A percentile compares a stretch with the other conserved stretches of the same genome.
phyloP scores from a whole-genome alignment of 1,284 basidiomycete species.

The Inonotus obliquus region DNA sequence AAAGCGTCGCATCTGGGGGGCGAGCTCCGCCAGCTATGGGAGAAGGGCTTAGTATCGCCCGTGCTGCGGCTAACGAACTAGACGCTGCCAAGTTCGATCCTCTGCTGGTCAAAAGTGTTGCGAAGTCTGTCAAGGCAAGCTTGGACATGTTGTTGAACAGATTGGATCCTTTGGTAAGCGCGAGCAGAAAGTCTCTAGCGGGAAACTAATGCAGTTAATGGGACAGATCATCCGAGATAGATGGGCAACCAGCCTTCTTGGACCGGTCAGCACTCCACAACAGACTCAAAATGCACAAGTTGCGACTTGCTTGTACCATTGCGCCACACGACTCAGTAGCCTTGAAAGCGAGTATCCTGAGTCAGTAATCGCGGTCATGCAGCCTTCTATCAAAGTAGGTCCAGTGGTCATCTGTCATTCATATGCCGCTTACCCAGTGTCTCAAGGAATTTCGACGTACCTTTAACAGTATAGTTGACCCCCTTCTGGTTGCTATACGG shows the following conservation, averaged over 20 bases:
- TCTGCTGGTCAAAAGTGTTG: conserved; percentile 72
- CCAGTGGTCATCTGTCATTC: background rate
- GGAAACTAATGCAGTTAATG: background rate
- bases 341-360: conserved; percentile 70
- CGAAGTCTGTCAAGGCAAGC: conserved; percentile 63
- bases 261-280: conserved; percentile 73
- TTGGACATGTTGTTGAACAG: conserved; percentile 62
- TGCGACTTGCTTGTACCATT: conserved; percentile 75
- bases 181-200: no score
- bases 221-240: conserved; percentile 71
- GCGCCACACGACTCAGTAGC: conserved; percentile 64
- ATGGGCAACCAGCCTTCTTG: conserved; percentile 68
- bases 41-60: conserved; percentile 74
- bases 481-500: conserved; percentile 68
- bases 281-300: conserved; percentile 75
- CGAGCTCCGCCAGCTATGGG: conserved; percentile 66
- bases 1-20: conserved; percentile 64
- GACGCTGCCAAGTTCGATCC: conserved; percentile 94
- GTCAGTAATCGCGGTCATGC: conserved; percentile 54
- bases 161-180: conserved; percentile 63
- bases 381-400: conserved; percentile 57
- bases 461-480: conserved; percentile 64
- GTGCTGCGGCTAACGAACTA: conserved; percentile 82
- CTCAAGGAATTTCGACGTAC: conserved; percentile 51
- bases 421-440: background rate